Evolutionary conservation across 1,139 yeast species (phyloP), one percentile per base, ranked within the genome.

Genomic region (Torulaspora globosa): DNA sequence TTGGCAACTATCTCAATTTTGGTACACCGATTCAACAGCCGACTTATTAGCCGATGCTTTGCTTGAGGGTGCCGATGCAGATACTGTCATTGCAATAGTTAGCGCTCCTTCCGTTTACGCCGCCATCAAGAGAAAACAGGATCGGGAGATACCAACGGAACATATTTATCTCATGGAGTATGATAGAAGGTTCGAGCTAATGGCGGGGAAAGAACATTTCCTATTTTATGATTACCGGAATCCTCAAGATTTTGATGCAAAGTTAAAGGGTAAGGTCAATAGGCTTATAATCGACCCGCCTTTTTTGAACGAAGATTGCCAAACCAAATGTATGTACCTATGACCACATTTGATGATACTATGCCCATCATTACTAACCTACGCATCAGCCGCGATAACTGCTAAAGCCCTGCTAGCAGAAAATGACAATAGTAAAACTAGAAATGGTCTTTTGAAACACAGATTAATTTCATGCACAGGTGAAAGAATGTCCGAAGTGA

Each of bases 81-180:
- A 77, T 36, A 84, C 95, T 0, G 80, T 80, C 1, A 73, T 87
- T 40, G 87, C 82, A 36, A 76, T 89, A 48, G 86, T 87, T 1
- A 82, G 92, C 69, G 96, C 96, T 1, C 96, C 97, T 5, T 84
- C 96, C 0, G 96, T 87, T 1, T 89, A 82, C 67, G 95, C 96
- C 0, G 94, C 94, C 1, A 78, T 89, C 39, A 75, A 74, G 55
- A 76, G 78, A 50, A 62, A 58, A 46, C 78, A 81, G 5, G 67
- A 70, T 7, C 64, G 69, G 24, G 72, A 75, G 10, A 59, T 86
- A 23, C 88, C 87, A 21, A 84, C 90, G 0, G 60, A 78, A 47
- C 76, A 84, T 47, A 80, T 85, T 21, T 87, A 85, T 62, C 71
- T 89, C 44, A 71, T 88, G 47, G 97, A 89, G 62, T 85, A 61